A percentile compares a stretch with the other conserved stretches of the same genome.
Evolutionary conservation across 768 basidiomycete genomes (phyloP).

Genomic region (Rhizopogon sp.): DNA sequence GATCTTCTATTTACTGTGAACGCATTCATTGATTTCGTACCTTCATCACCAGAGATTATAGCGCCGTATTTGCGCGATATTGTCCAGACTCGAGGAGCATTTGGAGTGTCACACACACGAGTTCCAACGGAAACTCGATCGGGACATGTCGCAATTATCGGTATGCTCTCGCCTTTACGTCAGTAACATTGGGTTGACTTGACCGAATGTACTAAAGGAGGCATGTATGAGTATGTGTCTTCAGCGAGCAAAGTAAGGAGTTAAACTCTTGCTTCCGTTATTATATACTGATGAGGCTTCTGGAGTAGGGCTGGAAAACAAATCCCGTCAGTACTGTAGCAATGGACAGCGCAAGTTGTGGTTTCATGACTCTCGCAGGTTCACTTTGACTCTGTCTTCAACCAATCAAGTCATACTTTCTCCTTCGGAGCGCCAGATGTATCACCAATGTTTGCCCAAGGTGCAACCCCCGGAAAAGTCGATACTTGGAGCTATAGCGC

Average conservation of each 20-base stretch:
- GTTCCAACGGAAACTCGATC: slow-evolving; percentile 88
- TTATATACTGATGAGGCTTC: background rate
- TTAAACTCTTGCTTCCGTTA: background rate
- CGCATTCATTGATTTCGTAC: slow-evolving; percentile 41
- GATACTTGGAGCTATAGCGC: slow-evolving; percentile 73
- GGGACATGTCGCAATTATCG: slow-evolving; percentile 86
- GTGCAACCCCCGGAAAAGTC: slow-evolving; percentile 65
- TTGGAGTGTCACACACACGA: slow-evolving; percentile 79
- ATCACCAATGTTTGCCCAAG: slow-evolving; percentile 77
- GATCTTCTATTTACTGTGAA: slow-evolving; percentile 70
- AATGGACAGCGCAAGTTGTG: background rate
- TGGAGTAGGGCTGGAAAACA: slow-evolving; percentile 71
- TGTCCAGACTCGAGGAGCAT: slow-evolving; percentile 61
- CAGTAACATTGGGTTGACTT: slow-evolving; percentile 2
- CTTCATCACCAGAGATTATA: slow-evolving; percentile 53
- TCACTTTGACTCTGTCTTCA: slow-evolving; percentile 86
- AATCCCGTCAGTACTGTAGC: slow-evolving; percentile 53
- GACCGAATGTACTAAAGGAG: slow-evolving; percentile 37
- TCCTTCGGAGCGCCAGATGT: slow-evolving; percentile 89
- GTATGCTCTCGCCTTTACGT: slow-evolving; percentile 25
- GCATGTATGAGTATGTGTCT: slow-evolving; percentile 89
- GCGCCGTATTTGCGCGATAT: slow-evolving; percentile 76
- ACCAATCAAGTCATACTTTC: slow-evolving; percentile 71
- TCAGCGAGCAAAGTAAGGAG: slow-evolving; percentile 72
- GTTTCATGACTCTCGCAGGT: slow-evolving; percentile 29